Evolutionary conservation across 306 rosid species (phyloP), one percentile per base, ranked within the genome.

Genomic region (Quillaja saponaria): DNA sequence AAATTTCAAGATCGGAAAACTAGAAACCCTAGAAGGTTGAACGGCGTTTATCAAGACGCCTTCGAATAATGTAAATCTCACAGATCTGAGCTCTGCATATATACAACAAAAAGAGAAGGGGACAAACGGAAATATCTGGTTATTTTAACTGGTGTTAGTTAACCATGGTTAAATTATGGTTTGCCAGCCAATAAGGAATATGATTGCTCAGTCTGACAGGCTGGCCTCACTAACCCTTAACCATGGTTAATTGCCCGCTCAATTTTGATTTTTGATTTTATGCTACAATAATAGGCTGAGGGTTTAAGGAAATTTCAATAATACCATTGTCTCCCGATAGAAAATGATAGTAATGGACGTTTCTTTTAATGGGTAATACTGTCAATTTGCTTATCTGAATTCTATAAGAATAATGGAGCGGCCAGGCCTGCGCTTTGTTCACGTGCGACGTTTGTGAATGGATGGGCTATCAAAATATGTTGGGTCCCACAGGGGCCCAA

Each of bases 1-100:
- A 50, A 13, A 6, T n/a, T 1, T 10, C 16, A 4, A 13, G 14
- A 50, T 1, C 0, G 13, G 5, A 9, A 50, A 67, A 48, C 28
- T 20, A 4, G 10, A 34, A 34, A 55, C 2, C 3, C n/a, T 4
- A n/a, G 34, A 42, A 5, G 21, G 17, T 10, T 39, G 28, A 66
- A 49, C 35, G 82, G 89, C 94, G 94, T 83, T 76, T 86, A 86
- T 78, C 61, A 86, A 83, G 89, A 86, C 94, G 94, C 94, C 87
- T 76, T 56, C 37, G 45, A 37, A 10, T 9, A 49, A 14, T 49
- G 59, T 54, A 72, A 37, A 57, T 31, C 1, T 2, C 2, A 3
- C 0, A 49, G 5, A 10, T 21, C 7, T 34, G 0, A 6, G 6
- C 41, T 48, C n/a, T 3, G 9, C 10, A 0, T 64, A 38, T 82